Base-by-base conservation (phyloP, 805 yeast genomes). In the Cyberlindnera mrakii region DNA sequence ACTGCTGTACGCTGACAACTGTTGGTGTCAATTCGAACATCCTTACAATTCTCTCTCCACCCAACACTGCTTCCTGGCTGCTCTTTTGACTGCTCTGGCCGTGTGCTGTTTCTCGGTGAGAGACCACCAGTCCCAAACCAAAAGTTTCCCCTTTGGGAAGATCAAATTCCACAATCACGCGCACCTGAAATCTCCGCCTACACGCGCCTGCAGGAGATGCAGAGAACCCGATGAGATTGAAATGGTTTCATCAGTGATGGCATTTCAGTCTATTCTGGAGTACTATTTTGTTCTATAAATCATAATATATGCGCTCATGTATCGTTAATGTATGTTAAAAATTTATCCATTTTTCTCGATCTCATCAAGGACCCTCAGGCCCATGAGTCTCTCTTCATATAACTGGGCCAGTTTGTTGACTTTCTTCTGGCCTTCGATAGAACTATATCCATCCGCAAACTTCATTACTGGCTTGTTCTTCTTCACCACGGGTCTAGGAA, bases 371-470 rank as follows among this genome's bases (percentile, higher is more conserved):
- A 61, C 62, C 39, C 63, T 57, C n/a, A 66, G 47, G 14, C 71
- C 71, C 47, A 56, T 63, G 6, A 68, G 42, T 49, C 82, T 65
- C 54, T 81, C 85, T 54, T 82, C 89, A 50, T 77, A 82, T 33
- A 81, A 59, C 45, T 71, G 73, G 2, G 87, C 83, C 45, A 82
- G 63, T 53, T 75, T 80, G 11, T 79, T 75, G 1, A 82, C 87
- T 59, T 76, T 77, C 41, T 75, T 67, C 11, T 66, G 61, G 6
- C 69, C 66, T 35, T 62, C 59, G 11, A 57, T 52, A 1, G 69
- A 60, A 27, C 63, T 62, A 36, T 62, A 62, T 1, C 59, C 58
- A 11, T 55, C 59, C 23, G 58, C 51, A 27, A 57, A 57, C 41
- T 53, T 55, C n/a, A 50, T 19, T 10, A 36, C 33, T n/a, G 43